These are phyloP conservation scores for Fusarium vanettenii DNA, from an alignment of 2,329 filamentous ascomycete genomes.

Conservation along the genomic window DNA sequence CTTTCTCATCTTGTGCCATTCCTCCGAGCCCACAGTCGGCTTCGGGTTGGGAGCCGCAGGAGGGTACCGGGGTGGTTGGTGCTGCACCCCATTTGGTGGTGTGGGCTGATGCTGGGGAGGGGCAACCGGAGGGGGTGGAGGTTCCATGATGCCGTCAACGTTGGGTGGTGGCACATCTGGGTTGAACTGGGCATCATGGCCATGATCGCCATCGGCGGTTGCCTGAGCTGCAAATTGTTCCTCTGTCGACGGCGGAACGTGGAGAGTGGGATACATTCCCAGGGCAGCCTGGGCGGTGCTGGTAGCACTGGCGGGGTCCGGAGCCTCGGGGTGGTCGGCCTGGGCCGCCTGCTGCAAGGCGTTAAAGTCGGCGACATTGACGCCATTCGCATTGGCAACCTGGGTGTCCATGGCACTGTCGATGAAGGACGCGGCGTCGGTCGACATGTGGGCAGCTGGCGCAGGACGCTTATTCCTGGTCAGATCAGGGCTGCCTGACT, in stretches of 20 bases:
- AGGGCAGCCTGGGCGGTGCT: constrained; percentile 70
- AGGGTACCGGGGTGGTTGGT: constrained; percentile 49
- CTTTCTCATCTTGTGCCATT: constrained; percentile 97
- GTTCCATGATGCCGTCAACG: constrained; percentile 47
- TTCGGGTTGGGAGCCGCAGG: constrained; percentile 66
- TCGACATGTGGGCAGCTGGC: constrained; percentile 58
- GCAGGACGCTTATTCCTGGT: constrained; percentile 63
- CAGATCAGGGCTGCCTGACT: constrained; percentile 61
- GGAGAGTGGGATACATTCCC: constrained; percentile 69
- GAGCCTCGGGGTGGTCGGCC: constrained; percentile 58
- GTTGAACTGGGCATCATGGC: constrained; percentile 49
- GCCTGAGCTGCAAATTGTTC: constrained; percentile 69
- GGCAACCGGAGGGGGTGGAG: constrained; percentile 30
- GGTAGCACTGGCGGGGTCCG: constrained; percentile 65
- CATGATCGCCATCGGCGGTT: constrained; percentile 48
- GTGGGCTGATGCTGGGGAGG: constrained; percentile 46
- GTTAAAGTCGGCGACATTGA: constrained; percentile 66
- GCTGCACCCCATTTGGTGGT: constrained; percentile 55
- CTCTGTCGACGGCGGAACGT: constrained; percentile 68
- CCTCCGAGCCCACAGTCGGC: constrained; percentile 92
- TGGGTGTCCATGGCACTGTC: constrained; percentile 63
- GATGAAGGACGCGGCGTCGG: constrained; percentile 64
- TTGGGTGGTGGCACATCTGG: constrained; percentile 47
- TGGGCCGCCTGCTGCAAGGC: constrained; percentile 66
- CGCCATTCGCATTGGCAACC: constrained; percentile 53